Conservation (phyloP, 805 yeast species). For the Lipomyces chichibuensis region DNA sequence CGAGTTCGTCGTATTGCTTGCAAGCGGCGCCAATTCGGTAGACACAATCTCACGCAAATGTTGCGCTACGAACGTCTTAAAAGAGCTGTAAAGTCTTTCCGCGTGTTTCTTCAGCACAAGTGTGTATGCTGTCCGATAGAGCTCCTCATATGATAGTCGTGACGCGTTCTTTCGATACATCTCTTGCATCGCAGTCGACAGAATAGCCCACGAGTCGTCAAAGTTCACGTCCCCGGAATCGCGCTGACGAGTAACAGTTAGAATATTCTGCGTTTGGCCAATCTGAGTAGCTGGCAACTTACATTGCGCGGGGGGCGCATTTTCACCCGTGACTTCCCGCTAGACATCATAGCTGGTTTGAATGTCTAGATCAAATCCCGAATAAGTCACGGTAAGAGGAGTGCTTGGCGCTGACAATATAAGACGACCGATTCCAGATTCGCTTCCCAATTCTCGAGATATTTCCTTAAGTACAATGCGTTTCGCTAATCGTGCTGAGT, state of each 20-base stretch:
- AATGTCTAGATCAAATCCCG: neutral
- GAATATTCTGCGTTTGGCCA: neutral
- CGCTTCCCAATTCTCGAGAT: neutral
- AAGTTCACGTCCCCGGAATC: conserved; percentile 51
- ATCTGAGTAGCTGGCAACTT: neutral
- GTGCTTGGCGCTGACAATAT: neutral
- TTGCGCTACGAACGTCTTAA: conserved; percentile 51
- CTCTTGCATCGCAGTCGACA: conserved; percentile 68
- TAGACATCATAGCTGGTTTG: conserved; percentile 19
- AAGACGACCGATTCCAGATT: neutral
- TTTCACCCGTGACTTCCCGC: conserved; percentile 33
- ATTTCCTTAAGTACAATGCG: neutral
- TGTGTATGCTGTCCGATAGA: conserved; percentile 77
- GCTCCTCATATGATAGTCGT: conserved; percentile 75
- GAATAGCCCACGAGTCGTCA: conserved; percentile 65
- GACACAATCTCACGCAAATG: conserved; percentile 48
- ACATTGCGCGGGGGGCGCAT: conserved; percentile 37
- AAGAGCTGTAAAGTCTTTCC: conserved; percentile 63
- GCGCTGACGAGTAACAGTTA: conserved; percentile 15
- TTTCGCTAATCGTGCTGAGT: neutral
- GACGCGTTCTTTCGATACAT: conserved; percentile 75
- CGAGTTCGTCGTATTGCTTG: conserved; percentile 18
- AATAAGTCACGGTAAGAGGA: neutral
- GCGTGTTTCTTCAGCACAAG: conserved; percentile 74
- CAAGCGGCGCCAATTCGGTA: conserved; percentile 36